Evolutionary conservation across 2,329 filamentous ascomycete genomes (phyloP), one percentile per base, ranked within the genome.

Genomic region (Cercospora sesami): DNA sequence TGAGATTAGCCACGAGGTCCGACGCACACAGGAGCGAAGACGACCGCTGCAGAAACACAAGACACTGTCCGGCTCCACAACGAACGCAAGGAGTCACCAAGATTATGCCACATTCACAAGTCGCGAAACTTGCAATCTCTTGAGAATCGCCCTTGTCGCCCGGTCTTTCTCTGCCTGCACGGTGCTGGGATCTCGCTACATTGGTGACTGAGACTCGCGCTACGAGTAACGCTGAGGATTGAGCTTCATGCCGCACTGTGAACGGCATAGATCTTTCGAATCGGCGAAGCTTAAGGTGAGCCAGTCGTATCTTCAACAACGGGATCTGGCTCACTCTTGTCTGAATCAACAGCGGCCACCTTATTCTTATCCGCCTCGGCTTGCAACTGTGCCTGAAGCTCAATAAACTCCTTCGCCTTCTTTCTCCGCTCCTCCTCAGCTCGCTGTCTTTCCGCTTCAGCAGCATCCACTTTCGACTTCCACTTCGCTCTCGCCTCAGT

Each of bases 321-420:
- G 7, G 53, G 10, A 3, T 10, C 53, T 18, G 53, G 10, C 21
- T 26, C 53, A 58, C 14, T 16, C 23, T 58, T 23, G 26, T 12
- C 53, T 2, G 53, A 8, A n/a, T 18, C 14, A 30, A 2, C 53
- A 58, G 3, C 30, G 8, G 30, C 71, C 76, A 7, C 76, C 73
- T 10, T 79, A 74, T 77, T 76, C 78, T 33, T 79, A 72, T 60
- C 67, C 5, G 71, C 68, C 65, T 70, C 72, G n/a, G 55, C 60
- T 30, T 67, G 65, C n/a, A 69, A 63, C 65, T 69, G 68, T 62
- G 67, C 66, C 68, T 65, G 58, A 42, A 68, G 53, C 8, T 71
- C 69, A 7, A 64, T 57, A 10, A 68, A 39, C 62, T 71, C 51
- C 65, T 69, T 65, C 3, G 48, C 69, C 45, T 66, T 61, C 61